Conservation (phyloP, 108 stramenopile genomes). For the Skeletonema tropicum region DNA sequence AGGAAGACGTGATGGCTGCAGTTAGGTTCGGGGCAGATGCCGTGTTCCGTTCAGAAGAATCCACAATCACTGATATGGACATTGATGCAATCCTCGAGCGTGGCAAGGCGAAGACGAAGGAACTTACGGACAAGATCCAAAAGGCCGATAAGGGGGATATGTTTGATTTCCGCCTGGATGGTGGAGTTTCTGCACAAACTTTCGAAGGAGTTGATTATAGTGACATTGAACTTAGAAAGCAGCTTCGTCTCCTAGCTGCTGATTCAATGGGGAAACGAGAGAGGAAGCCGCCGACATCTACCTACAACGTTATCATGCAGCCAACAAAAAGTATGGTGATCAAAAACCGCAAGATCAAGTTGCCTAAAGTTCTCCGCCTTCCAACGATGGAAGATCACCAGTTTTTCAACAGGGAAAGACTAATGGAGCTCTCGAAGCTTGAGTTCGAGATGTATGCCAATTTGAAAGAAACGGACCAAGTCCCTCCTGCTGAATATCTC, state of each 20-base stretch:
- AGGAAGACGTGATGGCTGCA: slow-evolving; percentile 85
- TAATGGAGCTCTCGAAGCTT: slow-evolving; percentile 81
- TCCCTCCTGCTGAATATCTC: slow-evolving; percentile 66
- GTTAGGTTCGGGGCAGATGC: slow-evolving; percentile 98
- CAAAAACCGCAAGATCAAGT: slow-evolving; percentile 76
- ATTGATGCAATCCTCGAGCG: slow-evolving; percentile 90
- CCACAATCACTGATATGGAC: slow-evolving; percentile 92
- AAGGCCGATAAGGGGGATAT: slow-evolving; percentile 95
- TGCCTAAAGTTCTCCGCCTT: slow-evolving; percentile 71
- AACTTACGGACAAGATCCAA: slow-evolving; percentile 87
- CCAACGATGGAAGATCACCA: slow-evolving; percentile 96
- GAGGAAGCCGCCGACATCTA: slow-evolving; percentile 79
- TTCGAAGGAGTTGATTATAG: slow-evolving; percentile 92
- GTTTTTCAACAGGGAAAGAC: slow-evolving; percentile 90
- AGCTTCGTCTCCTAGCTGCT: slow-evolving; percentile 81
- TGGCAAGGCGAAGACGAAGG: slow-evolving; percentile 92
- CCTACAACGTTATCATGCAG: slow-evolving; percentile 80
- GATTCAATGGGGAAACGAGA: slow-evolving; percentile 89
- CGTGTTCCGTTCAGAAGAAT: slow-evolving; percentile 92
- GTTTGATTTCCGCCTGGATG: slow-evolving; percentile 94
- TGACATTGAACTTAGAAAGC: slow-evolving; percentile 81
- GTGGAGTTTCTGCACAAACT: slow-evolving; percentile 84
- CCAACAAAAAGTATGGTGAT: slow-evolving; percentile 86
- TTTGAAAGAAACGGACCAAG: slow-evolving; percentile 77
- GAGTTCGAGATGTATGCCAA: slow-evolving; percentile 81